Base-by-base conservation (phyloP, 2,329 filamentous ascomycete species). In the Colletotrichum tofieldiae region DNA sequence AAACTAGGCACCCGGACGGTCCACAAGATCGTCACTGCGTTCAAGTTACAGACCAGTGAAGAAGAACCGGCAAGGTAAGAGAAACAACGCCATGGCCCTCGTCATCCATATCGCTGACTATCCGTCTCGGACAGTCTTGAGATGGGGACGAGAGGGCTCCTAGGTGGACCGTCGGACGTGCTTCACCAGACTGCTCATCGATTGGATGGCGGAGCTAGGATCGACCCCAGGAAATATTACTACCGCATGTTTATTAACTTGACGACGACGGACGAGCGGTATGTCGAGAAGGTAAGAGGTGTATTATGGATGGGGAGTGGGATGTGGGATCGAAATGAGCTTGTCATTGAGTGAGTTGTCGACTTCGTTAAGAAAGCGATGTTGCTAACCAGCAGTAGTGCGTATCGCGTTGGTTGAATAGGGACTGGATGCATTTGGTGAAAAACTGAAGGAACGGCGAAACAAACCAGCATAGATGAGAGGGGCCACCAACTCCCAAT, bases 231-330 rank as follows among this genome's bases (percentile, higher is more conserved):
- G 26, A 79, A 80, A 56, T 87, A 87, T 73, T 82, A 82, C 69
- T 86, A 86, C 73, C 82, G 84, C 73, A 81, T 87, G 76, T 85
- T 86, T 72, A 81, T 85, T 71, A 84, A 83, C 20, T 83, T 87
- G 78, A 85, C 86, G 75, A 86, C 85, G 20, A 79, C 83, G 5
- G 86, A 87, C 78, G 83, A 84, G 75, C 81, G 85, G 47, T 87
- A 86, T 73, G 80, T 81, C 61, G 82, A 86, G 67, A 84, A 82
- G 73, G 80, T 87, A 35, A 86, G 86, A 75, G 84, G 83, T 76
- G 84, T 83, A 2, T 78, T 86, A 49, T 87, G 85, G 85, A 79
- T 87, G 52, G 85, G 84, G 12, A 85, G 83, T 76, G 85, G 84
- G 60, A 82, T 85, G 76, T 85, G 83, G 81, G 56, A 41, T 35